Percentiles rank a stretch among this genome's conserved stretches.
Evolutionary conservation across 805 yeast genomes (phyloP).

Genomic region (Yarrowia porcina): DNA sequence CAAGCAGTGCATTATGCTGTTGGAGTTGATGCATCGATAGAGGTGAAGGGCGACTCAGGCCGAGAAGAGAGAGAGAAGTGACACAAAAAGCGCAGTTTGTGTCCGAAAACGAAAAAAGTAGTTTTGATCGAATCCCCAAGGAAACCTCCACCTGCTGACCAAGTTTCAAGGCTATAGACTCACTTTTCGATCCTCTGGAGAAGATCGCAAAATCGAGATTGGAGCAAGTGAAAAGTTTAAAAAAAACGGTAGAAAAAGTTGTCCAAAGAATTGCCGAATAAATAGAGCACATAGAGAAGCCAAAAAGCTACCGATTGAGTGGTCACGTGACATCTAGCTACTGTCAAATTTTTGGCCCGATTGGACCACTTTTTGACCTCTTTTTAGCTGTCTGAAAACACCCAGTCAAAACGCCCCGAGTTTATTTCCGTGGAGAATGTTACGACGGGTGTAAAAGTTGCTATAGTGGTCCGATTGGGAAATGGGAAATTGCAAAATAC

Average conservation of each 20-base stretch:
- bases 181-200: not conserved
- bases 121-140: no score
- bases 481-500: no score
- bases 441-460: not conserved
- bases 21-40: not conserved
- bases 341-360: no score
- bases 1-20: not conserved
- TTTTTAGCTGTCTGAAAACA: not conserved
- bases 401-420: slow-evolving; percentile 15
- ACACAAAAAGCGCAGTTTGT: no score
- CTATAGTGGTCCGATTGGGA: not conserved
- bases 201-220: not conserved
- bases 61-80: no score
- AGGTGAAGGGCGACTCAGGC: not conserved
- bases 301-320: no score
- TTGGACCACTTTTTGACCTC: no score
- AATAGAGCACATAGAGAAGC: no score
- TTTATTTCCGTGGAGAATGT: not conserved
- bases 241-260: not conserved
- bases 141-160: not conserved
- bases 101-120: no score
- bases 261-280: no score
- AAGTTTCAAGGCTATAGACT: not conserved
- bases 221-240: not conserved
- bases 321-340: no score